Evolutionary conservation across 495 filamentous ascomycete genomes (phyloP).

Genomic region (Aspergillus funiculosus): DNA sequence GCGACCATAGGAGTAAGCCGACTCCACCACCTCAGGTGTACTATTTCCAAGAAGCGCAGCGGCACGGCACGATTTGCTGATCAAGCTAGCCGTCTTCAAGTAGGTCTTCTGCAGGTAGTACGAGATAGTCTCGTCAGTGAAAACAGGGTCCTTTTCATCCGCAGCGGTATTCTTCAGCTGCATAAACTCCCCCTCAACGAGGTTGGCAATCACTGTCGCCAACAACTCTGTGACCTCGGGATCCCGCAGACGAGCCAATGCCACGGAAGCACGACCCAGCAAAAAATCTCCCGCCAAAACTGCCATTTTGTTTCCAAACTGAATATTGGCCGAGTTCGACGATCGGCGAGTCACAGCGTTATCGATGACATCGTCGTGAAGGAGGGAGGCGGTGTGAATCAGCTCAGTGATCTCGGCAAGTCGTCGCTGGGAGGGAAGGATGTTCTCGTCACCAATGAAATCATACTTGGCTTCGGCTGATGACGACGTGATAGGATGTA

Average conservation of each 20-base stretch:
- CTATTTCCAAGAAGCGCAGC: constrained; percentile 78
- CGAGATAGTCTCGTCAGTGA: constrained; percentile 76
- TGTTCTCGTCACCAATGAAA: constrained; percentile 56
- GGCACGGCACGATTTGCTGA: constrained; percentile 90
- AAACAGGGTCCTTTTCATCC: constrained; percentile 75
- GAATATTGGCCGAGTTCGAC: constrained; percentile 79
- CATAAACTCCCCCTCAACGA: constrained; percentile 99
- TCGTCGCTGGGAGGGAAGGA: constrained; percentile 86
- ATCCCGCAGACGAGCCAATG: constrained; percentile 81
- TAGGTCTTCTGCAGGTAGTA: constrained; percentile 99
- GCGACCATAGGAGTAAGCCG: constrained; percentile 84
- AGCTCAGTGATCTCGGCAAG: constrained; percentile 95
- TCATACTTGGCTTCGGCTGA: constrained; percentile 45
- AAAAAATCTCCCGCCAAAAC: constrained; percentile 94
- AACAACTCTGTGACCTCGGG: constrained; percentile 92
- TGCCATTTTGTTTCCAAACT: constrained; percentile 98
- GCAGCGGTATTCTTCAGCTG: constrained; percentile 92
- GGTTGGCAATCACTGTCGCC: constrained; percentile 92
- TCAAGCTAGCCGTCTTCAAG: constrained; percentile 89
- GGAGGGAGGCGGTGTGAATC: constrained; percentile 91
- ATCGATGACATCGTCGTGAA: constrained; percentile 98
- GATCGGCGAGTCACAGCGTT: constrained; percentile 78
- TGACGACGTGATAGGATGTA: constrained; percentile 46
- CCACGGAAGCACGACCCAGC: constrained; percentile 86
- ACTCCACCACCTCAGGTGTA: constrained; percentile 73